phyloP scores from a whole-genome alignment of 2,329 filamentous ascomycete genomes.

The Pezicula carpinea region DNA sequence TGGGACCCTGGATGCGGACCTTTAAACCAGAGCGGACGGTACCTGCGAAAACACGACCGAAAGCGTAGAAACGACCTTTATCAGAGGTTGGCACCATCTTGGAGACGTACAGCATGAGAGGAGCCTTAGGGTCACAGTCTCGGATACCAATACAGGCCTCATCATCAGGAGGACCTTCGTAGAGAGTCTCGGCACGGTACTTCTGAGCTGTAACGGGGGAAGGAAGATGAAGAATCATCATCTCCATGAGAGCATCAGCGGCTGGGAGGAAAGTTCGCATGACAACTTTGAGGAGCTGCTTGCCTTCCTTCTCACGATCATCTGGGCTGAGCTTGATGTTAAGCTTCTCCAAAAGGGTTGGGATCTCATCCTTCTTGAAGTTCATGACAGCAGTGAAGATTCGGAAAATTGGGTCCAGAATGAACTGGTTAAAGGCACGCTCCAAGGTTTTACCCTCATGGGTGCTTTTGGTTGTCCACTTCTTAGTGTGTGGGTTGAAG shows the following conservation, averaged over 20 bases:
- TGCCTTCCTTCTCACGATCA: constrained; percentile 93
- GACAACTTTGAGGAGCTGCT: constrained; percentile 94
- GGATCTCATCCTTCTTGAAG: constrained; percentile 94
- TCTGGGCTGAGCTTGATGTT: constrained; percentile 83
- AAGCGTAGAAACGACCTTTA: constrained; percentile 99
- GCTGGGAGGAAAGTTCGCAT: constrained; percentile 99
- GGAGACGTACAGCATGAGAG: constrained; percentile 99
- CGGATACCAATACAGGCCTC: constrained; percentile 93
- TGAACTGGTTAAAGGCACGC: constrained; percentile 99
- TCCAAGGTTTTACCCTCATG: constrained; percentile 86
- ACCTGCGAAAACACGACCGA: constrained; percentile 99
- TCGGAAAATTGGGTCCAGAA: constrained; percentile 99
- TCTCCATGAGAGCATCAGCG: constrained; percentile 96
- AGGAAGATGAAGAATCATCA: constrained; percentile 99
- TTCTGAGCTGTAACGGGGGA: constrained; percentile 93
- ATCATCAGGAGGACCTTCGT: constrained; percentile 95
- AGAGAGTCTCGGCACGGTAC: constrained; percentile 98
- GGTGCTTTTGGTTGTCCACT: constrained; percentile 88
- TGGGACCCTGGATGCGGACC: constrained; percentile 99
- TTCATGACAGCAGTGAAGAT: constrained; percentile 97
- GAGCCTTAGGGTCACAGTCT: constrained; percentile 95
- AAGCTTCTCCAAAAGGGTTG: constrained; percentile 83
- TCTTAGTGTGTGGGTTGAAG: constrained; percentile 99
- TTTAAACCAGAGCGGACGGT: constrained; percentile 96
- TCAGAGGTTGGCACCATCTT: constrained; percentile 99